phyloP scores from a whole-genome alignment of 306 rosid species.

The apple (Malus domestica) region DNA sequence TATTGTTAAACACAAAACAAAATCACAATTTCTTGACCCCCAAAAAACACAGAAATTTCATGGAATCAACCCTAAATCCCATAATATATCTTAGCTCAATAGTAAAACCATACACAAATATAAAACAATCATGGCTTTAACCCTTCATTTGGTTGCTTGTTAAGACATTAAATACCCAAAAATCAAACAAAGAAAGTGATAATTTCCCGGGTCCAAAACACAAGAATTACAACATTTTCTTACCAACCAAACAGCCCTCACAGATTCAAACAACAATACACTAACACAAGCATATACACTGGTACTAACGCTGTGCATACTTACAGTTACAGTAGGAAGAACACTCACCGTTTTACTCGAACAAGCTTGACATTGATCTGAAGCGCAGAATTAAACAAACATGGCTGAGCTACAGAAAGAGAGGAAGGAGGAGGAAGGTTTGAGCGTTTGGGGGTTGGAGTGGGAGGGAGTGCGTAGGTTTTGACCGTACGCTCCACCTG shows the following conservation, averaged over 20 bases:
- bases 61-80: background rate
- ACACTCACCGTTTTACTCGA: slow-evolving; percentile 12
- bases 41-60: background rate
- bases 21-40: background rate
- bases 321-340: background rate
- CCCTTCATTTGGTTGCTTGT: slow-evolving; percentile 6
- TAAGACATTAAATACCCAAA: background rate
- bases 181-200: background rate
- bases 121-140: background rate
- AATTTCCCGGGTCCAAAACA: background rate
- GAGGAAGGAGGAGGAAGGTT: background rate
- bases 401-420: slow-evolving; percentile 21
- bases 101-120: background rate
- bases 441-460: background rate
- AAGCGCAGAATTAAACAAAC: slow-evolving; percentile 8
- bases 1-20: slow-evolving; percentile 11
- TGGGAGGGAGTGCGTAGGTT: background rate
- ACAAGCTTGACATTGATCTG: background rate
- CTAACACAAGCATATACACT: background rate
- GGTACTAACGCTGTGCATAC: background rate
- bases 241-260: slow-evolving; percentile 14
- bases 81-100: background rate
- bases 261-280: background rate
- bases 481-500: background rate
- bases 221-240: background rate